Base-by-base conservation (phyloP, 1,284 basidiomycete species). In the Ustilago curta region DNA sequence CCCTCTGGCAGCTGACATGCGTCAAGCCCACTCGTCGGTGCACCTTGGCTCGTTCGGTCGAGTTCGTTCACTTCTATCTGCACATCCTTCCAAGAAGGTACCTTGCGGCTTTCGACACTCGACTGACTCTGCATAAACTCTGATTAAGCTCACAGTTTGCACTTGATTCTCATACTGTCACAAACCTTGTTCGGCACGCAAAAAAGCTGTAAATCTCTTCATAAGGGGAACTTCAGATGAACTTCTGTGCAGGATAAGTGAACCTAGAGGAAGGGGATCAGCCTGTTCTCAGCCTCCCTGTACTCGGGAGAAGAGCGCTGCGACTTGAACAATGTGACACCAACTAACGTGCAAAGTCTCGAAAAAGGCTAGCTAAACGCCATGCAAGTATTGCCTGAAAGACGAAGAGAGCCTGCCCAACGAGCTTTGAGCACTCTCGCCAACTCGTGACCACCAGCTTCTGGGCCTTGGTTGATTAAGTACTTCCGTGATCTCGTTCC, bases 21-120 rank as follows among this genome's bases (percentile, higher is more conserved):
- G 8, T n/a, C 27, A 16, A 48, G 5, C 47, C 47, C 47, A 48
- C 47, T 11, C 47, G 27, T 19, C 47, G 47, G 47, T n/a, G 47
- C 8, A 31, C 47, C 47, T 48, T 31, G 8, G 5, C 16, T 8
- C 8, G 2, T 25, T 44, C 14, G 42, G 25, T 19, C 27, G 29
- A 23, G 2, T 47, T 2, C 16, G 25, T n/a, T 47, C 45, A n/a
- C 7, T 42, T 2, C 9, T 16, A 19, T 47, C 45, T n/a, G 45
- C 25, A 12, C 12, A 31, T 19, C n/a, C 5, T 31, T 31, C 29
- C 18, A 31, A 8, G 8, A 32, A 18, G 27, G 29, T 27, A n/a
- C 7, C 18, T 32, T 19, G 8, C 23, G 47, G 18, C 14, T 48
- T 31, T 48, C 47, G 47, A 48, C 29, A n/a, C 12, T 48, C 47